Base-by-base conservation (phyloP, 78 protist genomes). In the Dictyostelium citrinum region DNA sequence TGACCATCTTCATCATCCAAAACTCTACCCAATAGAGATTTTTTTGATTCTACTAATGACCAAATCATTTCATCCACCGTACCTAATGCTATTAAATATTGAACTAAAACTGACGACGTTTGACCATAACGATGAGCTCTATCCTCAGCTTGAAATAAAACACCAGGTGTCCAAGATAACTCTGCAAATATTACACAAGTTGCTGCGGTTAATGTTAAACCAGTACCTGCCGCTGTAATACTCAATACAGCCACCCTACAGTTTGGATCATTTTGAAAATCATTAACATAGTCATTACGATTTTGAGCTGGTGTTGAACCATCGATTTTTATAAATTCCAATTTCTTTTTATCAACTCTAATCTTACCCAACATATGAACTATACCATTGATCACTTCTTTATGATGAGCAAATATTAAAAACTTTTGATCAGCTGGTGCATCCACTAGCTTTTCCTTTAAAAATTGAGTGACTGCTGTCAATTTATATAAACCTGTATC, bases 131-230 rank as follows among this genome's bases (percentile, higher is more conserved):
- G 77, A 74, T 95, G 97, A 29, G 83, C 93, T 60, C 97, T 78
- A 60, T 92, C 97, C 58, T 95, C 97, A 1, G 96, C 95, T 61
- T 95, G 97, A 41, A 86, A 51, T n/a, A 88, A 39, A 9, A 61
- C 11, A 39, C 99, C 98, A 8, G 99, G 99, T 1, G 96, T 96
- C 99, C 99, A 98, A 46, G 46, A 74, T 12, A 98, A 88, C 79
- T 98, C 99, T 3, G 98, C 98, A 78, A 98, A 98, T 41, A 98
- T 82, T 9, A 95, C 99, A 17, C 67, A 67, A 60, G 46, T 64
- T 10, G 97, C 95, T 2, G 96, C 96, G 5, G 97, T 97, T 58
- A 98, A 74, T 5, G 96, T 90, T n/a, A 98, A 41, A 11, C 99
- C 99, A 27, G 91, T 82, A 2, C 98, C 98, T 3, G 98, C 97